A percentile compares a stretch with the other conserved stretches of the same genome.
These are phyloP conservation scores for Salix koriyanagi DNA, from an alignment of 345 rosid species.

Conservation along the genomic window DNA sequence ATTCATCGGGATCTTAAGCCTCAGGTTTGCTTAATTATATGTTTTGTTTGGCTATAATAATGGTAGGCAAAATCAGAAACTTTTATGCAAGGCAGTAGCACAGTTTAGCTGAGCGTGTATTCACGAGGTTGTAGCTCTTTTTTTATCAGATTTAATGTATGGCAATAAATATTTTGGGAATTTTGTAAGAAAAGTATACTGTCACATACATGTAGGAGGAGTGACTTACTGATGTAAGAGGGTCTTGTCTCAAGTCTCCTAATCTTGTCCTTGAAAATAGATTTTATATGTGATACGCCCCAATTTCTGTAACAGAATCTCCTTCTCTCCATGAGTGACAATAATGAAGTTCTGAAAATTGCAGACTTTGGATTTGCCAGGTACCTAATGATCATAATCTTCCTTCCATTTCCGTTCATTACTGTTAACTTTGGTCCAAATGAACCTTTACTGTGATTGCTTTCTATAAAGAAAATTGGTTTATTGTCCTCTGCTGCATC, in stretches of 20 bases:
- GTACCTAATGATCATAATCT: constrained; percentile 34
- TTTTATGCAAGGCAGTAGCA: not conserved
- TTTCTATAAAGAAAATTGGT: not conserved
- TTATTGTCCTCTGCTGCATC: not conserved
- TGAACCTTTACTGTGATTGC: not conserved
- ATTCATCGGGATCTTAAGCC: constrained; percentile 97
- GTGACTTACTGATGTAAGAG: not conserved
- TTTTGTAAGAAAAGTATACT: not conserved
- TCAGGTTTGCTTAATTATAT: constrained; percentile 54
- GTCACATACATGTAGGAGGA: not conserved
- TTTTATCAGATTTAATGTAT: not conserved
- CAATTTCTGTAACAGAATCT: constrained; percentile 72
- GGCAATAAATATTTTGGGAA: not conserved
- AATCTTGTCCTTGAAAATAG: constrained; percentile 9
- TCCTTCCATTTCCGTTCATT: not conserved
- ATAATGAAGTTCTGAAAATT: constrained; percentile 69
- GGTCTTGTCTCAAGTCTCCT: not conserved
- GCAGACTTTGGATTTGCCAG: constrained; percentile 99
- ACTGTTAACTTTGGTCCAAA: not conserved
- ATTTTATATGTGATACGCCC: constrained; percentile 16
- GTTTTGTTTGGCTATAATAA: not conserved
- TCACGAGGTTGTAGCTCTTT: not conserved
- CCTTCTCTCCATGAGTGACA: constrained; percentile 67
- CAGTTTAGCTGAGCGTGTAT: not conserved
- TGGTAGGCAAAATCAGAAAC: not conserved